Evolutionary conservation across 768 basidiomycete species (phyloP), one percentile per base, ranked within the genome.

Genomic region (Boletus vinaceobasis): DNA sequence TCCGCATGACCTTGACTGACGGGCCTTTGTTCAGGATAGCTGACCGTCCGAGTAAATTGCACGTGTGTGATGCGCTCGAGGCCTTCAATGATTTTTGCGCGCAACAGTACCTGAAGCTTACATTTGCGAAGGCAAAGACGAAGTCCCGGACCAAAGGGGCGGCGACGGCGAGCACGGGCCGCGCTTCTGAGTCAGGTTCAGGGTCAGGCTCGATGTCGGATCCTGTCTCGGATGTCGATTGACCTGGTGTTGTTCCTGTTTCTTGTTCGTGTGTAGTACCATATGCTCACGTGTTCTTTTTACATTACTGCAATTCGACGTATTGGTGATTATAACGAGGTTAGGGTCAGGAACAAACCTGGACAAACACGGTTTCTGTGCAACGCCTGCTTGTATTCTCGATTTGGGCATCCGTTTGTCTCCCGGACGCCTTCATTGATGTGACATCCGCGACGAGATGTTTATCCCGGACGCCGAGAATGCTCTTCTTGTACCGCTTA

Each of bases 21-120:
- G 14, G 5, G 38, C 13, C 1, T 8, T 15, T 2, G 17, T 39
- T 15, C 48, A 87, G 86, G 42, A 53, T 87, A 2, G 65, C 70
- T 5, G 83, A 86, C 38, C 76, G 80, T 29, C 79, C 80, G 1
- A 80, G 77, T 51, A 87, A 83, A 58, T 63, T 61, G 10, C 72
- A 82, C 55, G 69, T 87, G 27, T 61, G 69, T 8, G 84, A 84
- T 6, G 85, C 77, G 1, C 67, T 87, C 29, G 76, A 78, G 15
- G 65, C 72, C 0, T 63, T 86, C 4, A 72, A 72, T 14, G 61
- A 71, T 0, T 86, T 86, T 61, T 77, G 77, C 49, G 79, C 79
- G 57, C 53, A 66, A 5, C 84, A 87, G 59, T 64, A 74, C 8
- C 1, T 13, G 36, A 80, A 77, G 61, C 77, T 75, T 52, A 63